Conservation (phyloP, 129 eudicot genomes). For the Flaveria brownii region DNA sequence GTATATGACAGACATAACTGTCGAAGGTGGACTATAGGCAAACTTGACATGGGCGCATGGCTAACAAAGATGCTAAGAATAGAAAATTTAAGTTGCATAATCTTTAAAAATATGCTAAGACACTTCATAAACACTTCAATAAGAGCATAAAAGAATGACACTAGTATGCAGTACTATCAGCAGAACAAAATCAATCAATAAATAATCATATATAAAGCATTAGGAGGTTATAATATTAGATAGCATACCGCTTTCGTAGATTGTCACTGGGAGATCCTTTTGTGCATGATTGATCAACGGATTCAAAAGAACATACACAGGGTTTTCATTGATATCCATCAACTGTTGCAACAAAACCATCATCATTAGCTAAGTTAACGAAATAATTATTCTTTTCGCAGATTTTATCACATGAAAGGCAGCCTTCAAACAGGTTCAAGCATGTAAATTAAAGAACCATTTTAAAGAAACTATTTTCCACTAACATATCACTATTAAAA, state of each 20-base stretch:
- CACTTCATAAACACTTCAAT: conserved; percentile 2
- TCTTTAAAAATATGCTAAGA: background rate
- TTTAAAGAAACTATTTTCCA: background rate
- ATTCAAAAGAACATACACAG: conserved; percentile 84
- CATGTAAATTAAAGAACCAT: background rate
- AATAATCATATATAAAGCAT: conserved; percentile 3
- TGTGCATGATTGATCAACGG: conserved; percentile 91
- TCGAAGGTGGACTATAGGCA: background rate
- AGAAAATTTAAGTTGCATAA: background rate
- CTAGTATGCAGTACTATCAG: background rate
- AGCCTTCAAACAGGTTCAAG: too few species aligned
- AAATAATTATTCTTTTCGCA: background rate
- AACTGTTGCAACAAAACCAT: conserved; percentile 52
- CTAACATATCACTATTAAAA: background rate
- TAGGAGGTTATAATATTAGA: background rate
- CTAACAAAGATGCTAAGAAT: background rate
- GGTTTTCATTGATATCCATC: conserved; percentile 98
- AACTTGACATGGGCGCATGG: background rate
- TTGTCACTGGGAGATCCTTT: conserved; percentile 90
- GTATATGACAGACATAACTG: background rate
- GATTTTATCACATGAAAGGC: background rate
- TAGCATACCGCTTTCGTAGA: conserved; percentile 83
- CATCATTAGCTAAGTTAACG: conserved; percentile 11
- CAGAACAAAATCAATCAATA: background rate
- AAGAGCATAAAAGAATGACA: background rate